These are phyloP conservation scores for Neonectria sp. DNA, from an alignment of 2,329 filamentous ascomycete genomes.

Conservation along the genomic window DNA sequence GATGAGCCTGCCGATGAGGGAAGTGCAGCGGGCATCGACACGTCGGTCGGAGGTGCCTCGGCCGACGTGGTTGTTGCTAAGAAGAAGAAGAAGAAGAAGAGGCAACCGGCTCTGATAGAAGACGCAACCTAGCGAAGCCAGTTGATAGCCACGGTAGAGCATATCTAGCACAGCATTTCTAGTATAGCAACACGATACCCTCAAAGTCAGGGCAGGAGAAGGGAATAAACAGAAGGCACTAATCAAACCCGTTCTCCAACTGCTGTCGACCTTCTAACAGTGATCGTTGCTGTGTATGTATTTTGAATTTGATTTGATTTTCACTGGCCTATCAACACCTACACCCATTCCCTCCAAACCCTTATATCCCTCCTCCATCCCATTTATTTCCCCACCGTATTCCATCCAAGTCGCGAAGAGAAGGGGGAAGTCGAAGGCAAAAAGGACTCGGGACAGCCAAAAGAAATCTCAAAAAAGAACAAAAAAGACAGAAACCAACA, in stretches of 20 bases:
- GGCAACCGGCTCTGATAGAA: conserved; percentile 50
- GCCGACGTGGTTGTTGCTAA: conserved; percentile 56
- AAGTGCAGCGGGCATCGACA: conserved; percentile 35
- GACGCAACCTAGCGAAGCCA: conserved; percentile 35
- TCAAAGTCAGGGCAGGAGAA: conserved; percentile 22
- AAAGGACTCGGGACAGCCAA: conserved; percentile 15
- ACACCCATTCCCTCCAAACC: conserved; percentile 10
- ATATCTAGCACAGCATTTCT: conserved; percentile 12
- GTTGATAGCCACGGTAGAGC: not conserved
- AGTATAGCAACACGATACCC: conserved; percentile 8
- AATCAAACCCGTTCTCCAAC: conserved; percentile 8
- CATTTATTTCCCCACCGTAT: conserved; percentile 20
- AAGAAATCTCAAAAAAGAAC: conserved; percentile 16
- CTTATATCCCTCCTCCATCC: conserved; percentile 1
- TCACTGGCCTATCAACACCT: conserved; percentile 23
- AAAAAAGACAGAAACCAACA: conserved; percentile 33
- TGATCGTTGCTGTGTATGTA: not conserved
- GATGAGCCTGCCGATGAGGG: conserved; percentile 39
- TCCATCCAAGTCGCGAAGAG: conserved; percentile 7
- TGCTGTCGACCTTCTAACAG: not conserved
- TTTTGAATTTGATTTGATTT: conserved; percentile 17
- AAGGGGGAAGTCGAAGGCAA: conserved; percentile 10
- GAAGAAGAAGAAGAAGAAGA: conserved; percentile 68
- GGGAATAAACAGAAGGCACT: conserved; percentile 33
- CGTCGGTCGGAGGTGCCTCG: conserved; percentile 33